Evolutionary conservation across 345 rosid genomes (phyloP).

Genomic region (Carallia brachiata): DNA sequence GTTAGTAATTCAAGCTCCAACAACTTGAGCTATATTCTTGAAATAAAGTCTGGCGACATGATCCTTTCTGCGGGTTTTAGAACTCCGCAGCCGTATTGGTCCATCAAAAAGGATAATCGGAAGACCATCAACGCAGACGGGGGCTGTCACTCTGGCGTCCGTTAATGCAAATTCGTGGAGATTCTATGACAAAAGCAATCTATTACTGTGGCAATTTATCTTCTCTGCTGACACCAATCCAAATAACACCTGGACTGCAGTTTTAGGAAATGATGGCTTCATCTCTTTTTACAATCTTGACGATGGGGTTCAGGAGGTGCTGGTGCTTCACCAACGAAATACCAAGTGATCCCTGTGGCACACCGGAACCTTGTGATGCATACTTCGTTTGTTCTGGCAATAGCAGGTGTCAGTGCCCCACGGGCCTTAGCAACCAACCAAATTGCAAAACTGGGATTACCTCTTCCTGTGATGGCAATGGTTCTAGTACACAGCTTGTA

Average conservation of each 20-base stretch:
- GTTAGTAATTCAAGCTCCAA: conserved; percentile 42
- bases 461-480: conserved; percentile 49
- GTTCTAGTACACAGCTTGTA: conserved; percentile 43
- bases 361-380: conserved; percentile 66
- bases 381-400: conserved; percentile 53
- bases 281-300: conserved; percentile 58
- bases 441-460: conserved; percentile 53
- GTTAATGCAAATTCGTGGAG: conserved; percentile 69
- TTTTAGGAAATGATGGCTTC: conserved; percentile 60
- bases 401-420: conserved; percentile 60
- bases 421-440: conserved; percentile 34
- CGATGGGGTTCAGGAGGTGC: conserved; percentile 12
- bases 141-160: conserved; percentile 44
- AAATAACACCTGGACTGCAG: conserved; percentile 72
- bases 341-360: conserved; percentile 60
- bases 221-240: conserved; percentile 33
- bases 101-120: conserved; percentile 47
- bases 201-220: conserved; percentile 53
- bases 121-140: conserved; percentile 44
- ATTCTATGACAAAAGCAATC: conserved; percentile 54
- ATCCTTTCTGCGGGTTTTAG: conserved; percentile 55
- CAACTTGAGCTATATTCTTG: conserved; percentile 66
- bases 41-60: conserved; percentile 77
- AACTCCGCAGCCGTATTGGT: conserved; percentile 82
- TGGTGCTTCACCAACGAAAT: conserved; percentile 44